phyloP scores from a whole-genome alignment of 2,329 filamentous ascomycete species.

The Byssochlamys sp. region DNA sequence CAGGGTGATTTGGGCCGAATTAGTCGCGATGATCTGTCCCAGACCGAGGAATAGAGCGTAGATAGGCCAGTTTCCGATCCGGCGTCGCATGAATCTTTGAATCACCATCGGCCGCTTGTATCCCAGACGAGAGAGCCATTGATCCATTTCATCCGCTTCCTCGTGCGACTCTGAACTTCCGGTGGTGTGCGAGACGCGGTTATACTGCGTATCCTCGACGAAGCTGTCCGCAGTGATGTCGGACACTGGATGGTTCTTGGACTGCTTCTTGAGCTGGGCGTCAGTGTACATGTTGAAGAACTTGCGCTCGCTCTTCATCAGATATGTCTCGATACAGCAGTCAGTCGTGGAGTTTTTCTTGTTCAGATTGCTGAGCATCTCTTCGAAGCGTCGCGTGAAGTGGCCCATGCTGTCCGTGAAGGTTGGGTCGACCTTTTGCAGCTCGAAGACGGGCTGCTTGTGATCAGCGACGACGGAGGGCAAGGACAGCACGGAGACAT shows the following conservation, averaged over 20 bases:
- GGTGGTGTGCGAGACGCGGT: background rate
- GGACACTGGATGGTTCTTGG: conserved; percentile 6
- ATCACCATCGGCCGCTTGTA: conserved; percentile 44
- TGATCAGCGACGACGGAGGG: conserved; percentile 15
- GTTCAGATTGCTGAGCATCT: conserved; percentile 41
- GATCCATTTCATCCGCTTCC: conserved; percentile 28
- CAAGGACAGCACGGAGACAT: background rate
- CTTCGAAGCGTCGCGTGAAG: conserved; percentile 46
- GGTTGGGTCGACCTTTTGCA: conserved; percentile 53
- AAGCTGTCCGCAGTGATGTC: background rate
- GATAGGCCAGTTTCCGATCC: conserved; percentile 49
- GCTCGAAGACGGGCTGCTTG: conserved; percentile 43
- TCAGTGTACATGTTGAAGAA: conserved; percentile 49
- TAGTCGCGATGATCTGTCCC: conserved; percentile 49
- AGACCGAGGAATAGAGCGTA: conserved; percentile 48
- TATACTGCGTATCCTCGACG: background rate
- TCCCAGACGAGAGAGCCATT: conserved; percentile 43
- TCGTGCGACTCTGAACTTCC: conserved; percentile 5
- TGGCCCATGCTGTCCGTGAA: conserved; percentile 52
- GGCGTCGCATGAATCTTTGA: conserved; percentile 38
- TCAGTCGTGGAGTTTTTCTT: conserved; percentile 43
- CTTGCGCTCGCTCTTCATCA: conserved; percentile 50
- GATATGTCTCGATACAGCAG: conserved; percentile 51
- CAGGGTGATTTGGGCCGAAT: conserved; percentile 54
- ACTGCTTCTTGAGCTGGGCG: background rate